phyloP scores from a whole-genome alignment of 1,139 yeast species.

The Blastobotrys illinoisensis region DNA sequence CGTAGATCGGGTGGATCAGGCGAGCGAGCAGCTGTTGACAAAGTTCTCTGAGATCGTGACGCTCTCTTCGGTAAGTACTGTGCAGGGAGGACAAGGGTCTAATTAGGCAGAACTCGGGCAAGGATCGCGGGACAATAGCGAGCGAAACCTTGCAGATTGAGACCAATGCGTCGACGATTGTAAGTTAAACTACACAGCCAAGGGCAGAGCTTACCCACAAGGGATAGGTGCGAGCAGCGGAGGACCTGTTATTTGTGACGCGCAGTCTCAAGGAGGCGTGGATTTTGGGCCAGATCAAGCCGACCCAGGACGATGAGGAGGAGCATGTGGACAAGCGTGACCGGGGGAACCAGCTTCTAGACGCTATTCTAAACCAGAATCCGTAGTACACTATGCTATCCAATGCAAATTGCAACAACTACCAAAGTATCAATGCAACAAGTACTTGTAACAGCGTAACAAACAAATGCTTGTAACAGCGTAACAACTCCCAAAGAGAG shows the following conservation, averaged over 20 bases:
- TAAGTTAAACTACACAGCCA: constrained; percentile 9
- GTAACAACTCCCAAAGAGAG: neutral
- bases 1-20: constrained; percentile 31
- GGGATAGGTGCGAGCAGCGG: constrained; percentile 32
- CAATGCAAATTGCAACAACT: too few species aligned
- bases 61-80: constrained; percentile 23
- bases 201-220: neutral
- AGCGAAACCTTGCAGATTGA: constrained; percentile 33
- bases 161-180: constrained; percentile 31
- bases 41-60: constrained; percentile 28
- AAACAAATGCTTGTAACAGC: too few species aligned
- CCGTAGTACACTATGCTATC: too few species aligned
- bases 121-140: constrained; percentile 30
- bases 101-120: constrained; percentile 27
- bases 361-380: constrained; percentile 20
- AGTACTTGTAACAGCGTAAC: too few species aligned
- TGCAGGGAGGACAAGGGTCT: neutral
- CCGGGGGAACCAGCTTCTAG: constrained; percentile 21
- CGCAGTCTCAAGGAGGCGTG: constrained; percentile 39
- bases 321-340: constrained; percentile 11
- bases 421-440: constrained; percentile 1
- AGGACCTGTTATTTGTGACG: constrained; percentile 37
- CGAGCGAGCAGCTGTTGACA: constrained; percentile 27
- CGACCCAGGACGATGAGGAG: constrained; percentile 18
- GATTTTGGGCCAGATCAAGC: constrained; percentile 38